These are phyloP conservation scores for Dysphania ambrosioides DNA, from an alignment of 148 eudicot genomes.

Conservation along the genomic window DNA sequence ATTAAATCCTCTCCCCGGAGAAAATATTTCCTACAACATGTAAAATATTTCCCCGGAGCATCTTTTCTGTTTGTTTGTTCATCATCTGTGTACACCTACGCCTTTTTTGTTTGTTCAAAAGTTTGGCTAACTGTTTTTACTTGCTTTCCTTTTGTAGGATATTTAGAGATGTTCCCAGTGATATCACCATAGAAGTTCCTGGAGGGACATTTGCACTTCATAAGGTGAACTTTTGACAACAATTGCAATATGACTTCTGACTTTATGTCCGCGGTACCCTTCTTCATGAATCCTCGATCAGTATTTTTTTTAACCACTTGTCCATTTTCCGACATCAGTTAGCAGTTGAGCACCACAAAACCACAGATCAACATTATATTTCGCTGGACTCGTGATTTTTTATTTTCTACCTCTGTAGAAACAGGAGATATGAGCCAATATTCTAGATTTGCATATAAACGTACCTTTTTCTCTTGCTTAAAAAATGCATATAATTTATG, in stretches of 20 bases:
- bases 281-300: background rate
- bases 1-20: background rate
- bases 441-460: too few relatives aligned
- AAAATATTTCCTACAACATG: too few relatives aligned
- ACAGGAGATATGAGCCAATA: too few relatives aligned
- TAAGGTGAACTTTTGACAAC: constrained; percentile 48
- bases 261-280: background rate
- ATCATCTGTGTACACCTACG: too few relatives aligned
- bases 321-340: background rate
- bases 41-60: too few relatives aligned
- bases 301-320: background rate
- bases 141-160: constrained; percentile 53
- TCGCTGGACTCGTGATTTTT: background rate
- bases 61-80: too few relatives aligned
- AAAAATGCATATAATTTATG: background rate
- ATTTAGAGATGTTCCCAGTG: constrained; percentile 90
- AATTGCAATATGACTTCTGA: background rate
- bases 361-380: background rate
- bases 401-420: too few relatives aligned
- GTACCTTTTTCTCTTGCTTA: background rate
- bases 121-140: background rate
- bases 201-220: constrained; percentile 78
- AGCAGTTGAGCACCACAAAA: background rate
- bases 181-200: constrained; percentile 72
- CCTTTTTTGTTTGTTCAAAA: too few relatives aligned